These are phyloP conservation scores for Plasmodium gonderi DNA, from an alignment of 169 alveolate species.

Conservation along the genomic window DNA sequence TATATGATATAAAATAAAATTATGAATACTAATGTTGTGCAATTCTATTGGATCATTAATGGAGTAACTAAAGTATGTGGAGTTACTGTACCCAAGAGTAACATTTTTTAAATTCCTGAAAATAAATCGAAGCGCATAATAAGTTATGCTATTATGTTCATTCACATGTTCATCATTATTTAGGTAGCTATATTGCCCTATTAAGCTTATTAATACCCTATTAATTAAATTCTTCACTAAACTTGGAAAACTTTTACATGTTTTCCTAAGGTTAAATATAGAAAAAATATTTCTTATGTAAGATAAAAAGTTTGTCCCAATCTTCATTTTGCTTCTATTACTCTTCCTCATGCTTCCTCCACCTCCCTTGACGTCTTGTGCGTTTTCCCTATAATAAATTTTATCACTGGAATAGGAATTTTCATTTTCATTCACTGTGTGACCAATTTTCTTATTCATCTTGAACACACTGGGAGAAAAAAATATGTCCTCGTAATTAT, in stretches of 20 bases:
- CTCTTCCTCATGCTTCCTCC: not conserved
- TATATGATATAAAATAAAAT: constrained; percentile 62
- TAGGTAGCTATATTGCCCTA: constrained; percentile 42
- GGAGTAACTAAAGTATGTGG: constrained; percentile 14
- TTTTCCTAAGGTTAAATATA: constrained; percentile 1
- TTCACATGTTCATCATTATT: not conserved
- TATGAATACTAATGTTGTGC: constrained; percentile 57
- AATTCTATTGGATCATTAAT: constrained; percentile 43
- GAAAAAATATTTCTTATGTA: constrained; percentile 18
- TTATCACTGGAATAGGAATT: not conserved
- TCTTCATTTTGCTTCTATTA: not conserved
- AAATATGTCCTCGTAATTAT: constrained; percentile 2
- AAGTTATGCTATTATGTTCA: constrained; percentile 37
- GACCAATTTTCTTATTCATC: not conserved
- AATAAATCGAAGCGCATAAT: constrained; percentile 34
- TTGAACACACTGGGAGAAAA: not conserved
- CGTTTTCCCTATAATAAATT: not conserved
- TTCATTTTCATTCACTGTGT: not conserved
- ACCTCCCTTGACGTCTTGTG: not conserved
- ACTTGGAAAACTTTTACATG: constrained; percentile 21
- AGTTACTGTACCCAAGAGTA: constrained; percentile 12
- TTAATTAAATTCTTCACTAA: constrained; percentile 19
- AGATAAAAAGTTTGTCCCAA: not conserved
- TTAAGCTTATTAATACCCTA: constrained; percentile 35
- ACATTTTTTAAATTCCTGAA: constrained; percentile 35